A percentile compares a stretch with the other conserved stretches of the same genome.
phyloP scores from a whole-genome alignment of 495 filamentous ascomycete genomes.

The Aspergillus coremiiformis region DNA sequence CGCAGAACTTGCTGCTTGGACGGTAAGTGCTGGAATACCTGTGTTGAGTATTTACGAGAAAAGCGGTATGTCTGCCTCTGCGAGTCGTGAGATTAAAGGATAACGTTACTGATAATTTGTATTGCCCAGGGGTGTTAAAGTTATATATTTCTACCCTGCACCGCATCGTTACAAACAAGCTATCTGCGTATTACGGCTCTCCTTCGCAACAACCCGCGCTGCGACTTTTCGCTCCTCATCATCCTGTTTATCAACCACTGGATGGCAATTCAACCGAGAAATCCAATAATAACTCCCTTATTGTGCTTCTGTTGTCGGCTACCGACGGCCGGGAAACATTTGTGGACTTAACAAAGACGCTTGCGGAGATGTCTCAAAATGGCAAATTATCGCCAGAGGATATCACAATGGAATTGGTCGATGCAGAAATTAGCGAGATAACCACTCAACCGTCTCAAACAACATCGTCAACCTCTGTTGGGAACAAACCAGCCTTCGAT shows the following conservation, averaged over 20 bases:
- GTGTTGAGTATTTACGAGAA: constrained; percentile 84
- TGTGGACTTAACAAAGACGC: constrained; percentile 89
- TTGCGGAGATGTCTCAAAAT: constrained; percentile 89
- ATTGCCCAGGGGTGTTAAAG: constrained; percentile 67
- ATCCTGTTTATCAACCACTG: constrained; percentile 26
- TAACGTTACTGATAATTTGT: constrained; percentile 3
- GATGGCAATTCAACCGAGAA: constrained; percentile 1
- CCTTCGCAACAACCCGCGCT: constrained; percentile 55
- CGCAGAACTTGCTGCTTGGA: constrained; percentile 86
- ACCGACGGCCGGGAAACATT: constrained; percentile 88
- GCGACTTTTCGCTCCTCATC: constrained; percentile 69
- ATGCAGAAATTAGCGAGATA: constrained; percentile 71
- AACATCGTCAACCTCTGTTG: background rate
- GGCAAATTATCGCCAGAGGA: constrained; percentile 71
- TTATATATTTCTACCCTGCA: constrained; percentile 72
- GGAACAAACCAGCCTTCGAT: background rate
- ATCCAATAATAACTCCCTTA: constrained; percentile 46
- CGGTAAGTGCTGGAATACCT: constrained; percentile 75
- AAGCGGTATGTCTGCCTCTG: constrained; percentile 53
- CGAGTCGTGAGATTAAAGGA: background rate
- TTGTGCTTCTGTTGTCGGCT: constrained; percentile 77
- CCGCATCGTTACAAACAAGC: constrained; percentile 59
- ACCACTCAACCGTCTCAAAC: constrained; percentile 33
- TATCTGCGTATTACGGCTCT: constrained; percentile 75
- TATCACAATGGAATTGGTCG: constrained; percentile 79